Percentiles rank a stretch among this genome's conserved stretches.
Evolutionary conservation across 2,329 filamentous ascomycete genomes (phyloP).

Genomic region (Didymella arachidicola): DNA sequence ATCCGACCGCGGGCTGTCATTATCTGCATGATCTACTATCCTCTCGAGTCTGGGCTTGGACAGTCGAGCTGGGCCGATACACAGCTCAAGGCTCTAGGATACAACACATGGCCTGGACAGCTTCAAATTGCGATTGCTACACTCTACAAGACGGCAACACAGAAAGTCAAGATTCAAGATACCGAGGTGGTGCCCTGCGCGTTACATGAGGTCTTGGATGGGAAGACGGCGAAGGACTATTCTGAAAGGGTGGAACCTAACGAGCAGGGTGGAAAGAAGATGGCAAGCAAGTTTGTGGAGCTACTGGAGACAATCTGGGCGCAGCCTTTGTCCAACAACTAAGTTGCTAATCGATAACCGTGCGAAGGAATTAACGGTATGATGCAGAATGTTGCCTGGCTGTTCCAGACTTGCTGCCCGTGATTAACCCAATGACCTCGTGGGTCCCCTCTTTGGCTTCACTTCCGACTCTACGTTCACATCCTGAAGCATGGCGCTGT

Average conservation of each 20-base stretch:
- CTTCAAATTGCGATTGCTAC: slow-evolving; percentile 45
- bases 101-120: slow-evolving; percentile 39
- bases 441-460: background rate
- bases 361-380: too few relatives aligned
- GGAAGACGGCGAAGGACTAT: slow-evolving; percentile 41
- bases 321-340: background rate
- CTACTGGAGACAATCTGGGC: slow-evolving; percentile 20
- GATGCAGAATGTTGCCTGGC: too few relatives aligned
- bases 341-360: background rate
- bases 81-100: slow-evolving; percentile 43
- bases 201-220: slow-evolving; percentile 45
- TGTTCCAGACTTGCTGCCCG: background rate
- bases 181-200: slow-evolving; percentile 44
- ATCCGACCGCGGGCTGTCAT: slow-evolving; percentile 46
- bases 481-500: slow-evolving; percentile 2
- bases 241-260: slow-evolving; percentile 49
- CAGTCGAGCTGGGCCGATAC: slow-evolving; percentile 47
- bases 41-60: slow-evolving; percentile 38
- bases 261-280: slow-evolving; percentile 44
- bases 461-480: background rate
- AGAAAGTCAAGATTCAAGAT: slow-evolving; percentile 37
- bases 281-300: slow-evolving; percentile 39
- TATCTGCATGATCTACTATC: slow-evolving; percentile 52
- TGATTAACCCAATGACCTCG: slow-evolving; percentile 3
- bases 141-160: slow-evolving; percentile 45